These are phyloP conservation scores for Sclerotinia glacialis DNA, from an alignment of 2,329 filamentous ascomycete genomes.

Conservation along the genomic window DNA sequence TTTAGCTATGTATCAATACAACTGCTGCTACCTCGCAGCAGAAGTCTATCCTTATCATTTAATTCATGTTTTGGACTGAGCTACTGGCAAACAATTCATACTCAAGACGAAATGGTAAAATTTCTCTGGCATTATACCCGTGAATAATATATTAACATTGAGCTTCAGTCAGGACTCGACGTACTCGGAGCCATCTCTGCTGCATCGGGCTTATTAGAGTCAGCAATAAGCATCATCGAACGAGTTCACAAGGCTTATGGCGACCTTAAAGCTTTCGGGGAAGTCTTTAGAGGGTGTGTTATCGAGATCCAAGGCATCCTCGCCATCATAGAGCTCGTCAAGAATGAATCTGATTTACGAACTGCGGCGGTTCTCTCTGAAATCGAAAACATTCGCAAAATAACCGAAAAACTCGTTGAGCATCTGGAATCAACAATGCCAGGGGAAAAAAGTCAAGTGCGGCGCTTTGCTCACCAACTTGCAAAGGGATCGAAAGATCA, in stretches of 20 bases:
- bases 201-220: background rate
- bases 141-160: background rate
- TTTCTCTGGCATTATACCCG: accelerated
- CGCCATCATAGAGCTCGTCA: background rate
- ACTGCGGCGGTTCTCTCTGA: background rate
- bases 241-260: background rate
- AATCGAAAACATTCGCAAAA: background rate
- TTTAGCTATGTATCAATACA: too few species aligned
- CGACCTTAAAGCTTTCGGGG: background rate
- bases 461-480: background rate
- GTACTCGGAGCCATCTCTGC: background rate
- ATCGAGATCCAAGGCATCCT: background rate
- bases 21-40: too few species aligned
- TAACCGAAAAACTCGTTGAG: background rate
- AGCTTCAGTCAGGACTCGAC: background rate
- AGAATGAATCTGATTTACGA: background rate
- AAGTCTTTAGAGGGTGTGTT: background rate
- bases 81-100: too few species aligned
- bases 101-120: background rate
- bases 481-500: background rate
- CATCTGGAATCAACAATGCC: background rate
- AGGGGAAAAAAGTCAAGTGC: background rate
- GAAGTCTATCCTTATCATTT: too few species aligned
- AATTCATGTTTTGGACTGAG: too few species aligned
- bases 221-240: background rate